Conservation (phyloP, 106 monocot species). For the Phalaenopsis equestris region DNA sequence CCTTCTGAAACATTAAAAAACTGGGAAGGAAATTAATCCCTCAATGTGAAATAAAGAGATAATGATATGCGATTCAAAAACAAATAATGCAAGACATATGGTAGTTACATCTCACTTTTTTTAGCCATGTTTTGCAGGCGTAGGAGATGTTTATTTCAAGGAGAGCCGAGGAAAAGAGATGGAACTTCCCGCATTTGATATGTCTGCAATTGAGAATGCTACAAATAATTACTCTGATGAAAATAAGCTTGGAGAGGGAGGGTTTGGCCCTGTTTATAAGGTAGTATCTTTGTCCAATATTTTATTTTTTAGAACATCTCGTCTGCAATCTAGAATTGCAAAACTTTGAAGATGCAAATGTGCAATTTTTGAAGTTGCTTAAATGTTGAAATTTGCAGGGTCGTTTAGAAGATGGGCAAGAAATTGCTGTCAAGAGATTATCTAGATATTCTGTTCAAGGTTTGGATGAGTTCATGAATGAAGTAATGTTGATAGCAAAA, state of each 20-base stretch:
- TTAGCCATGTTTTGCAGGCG: not conserved
- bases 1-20: too few relatives aligned
- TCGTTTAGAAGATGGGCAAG: constrained; percentile 15
- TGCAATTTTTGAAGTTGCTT: not conserved
- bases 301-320: too few relatives aligned
- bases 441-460: constrained; percentile 22
- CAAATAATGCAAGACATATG: not conserved
- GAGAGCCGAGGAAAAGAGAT: constrained; percentile 10
- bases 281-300: constrained; percentile 6
- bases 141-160: not conserved
- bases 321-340: too few relatives aligned
- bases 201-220: constrained; percentile 9
- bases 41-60: too few relatives aligned
- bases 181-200: constrained; percentile 19
- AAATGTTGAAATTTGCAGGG: constrained; percentile 3
- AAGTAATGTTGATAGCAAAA: constrained; percentile 21
- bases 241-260: constrained; percentile 25
- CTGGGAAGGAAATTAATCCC: too few relatives aligned
- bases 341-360: not conserved
- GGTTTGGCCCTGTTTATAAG: constrained; percentile 27
- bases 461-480: constrained; percentile 22
- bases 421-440: constrained; percentile 25
- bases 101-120: not conserved
- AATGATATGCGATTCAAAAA: too few relatives aligned
- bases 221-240: constrained; percentile 15